Conservation (phyloP, 768 basidiomycete genomes). For the Mycena galopus region DNA sequence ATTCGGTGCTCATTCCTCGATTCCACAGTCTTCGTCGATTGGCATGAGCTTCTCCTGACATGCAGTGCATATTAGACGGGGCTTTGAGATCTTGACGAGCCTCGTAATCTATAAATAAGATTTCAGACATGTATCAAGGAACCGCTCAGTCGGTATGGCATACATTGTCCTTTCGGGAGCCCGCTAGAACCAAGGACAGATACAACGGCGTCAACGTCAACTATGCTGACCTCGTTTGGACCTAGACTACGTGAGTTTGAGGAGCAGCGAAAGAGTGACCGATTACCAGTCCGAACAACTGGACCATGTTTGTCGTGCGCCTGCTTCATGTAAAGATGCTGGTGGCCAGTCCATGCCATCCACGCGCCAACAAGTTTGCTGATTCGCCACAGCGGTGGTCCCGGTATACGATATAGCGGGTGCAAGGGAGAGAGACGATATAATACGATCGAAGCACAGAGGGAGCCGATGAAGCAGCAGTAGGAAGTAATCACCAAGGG, state of each 20-base stretch:
- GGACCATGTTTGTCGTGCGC: constrained; percentile 69
- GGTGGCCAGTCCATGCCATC: constrained; percentile 53
- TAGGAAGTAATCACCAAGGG: background rate
- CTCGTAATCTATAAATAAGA: constrained; percentile 11
- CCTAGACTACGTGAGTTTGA: background rate
- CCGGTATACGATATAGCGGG: constrained; percentile 63
- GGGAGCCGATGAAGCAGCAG: constrained; percentile 43
- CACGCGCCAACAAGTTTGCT: constrained; percentile 54
- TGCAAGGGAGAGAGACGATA: constrained; percentile 69
- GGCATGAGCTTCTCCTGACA: constrained; percentile 46
- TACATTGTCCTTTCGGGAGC: constrained; percentile 31
- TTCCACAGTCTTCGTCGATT: constrained; percentile 62
- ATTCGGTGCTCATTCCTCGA: constrained; percentile 58
- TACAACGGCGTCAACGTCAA: constrained; percentile 24
- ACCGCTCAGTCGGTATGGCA: background rate
- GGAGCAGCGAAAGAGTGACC: background rate
- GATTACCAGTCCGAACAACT: constrained; percentile 66
- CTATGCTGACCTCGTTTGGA: constrained; percentile 28
- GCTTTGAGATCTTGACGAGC: constrained; percentile 12
- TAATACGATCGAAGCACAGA: constrained; percentile 47
- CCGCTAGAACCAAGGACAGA: constrained; percentile 21
- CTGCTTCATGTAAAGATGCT: constrained; percentile 56
- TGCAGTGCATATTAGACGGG: constrained; percentile 2
- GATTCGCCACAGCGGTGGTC: constrained; percentile 57
- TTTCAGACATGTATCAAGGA: background rate